These are phyloP conservation scores for Trichoderma sp. DNA, from an alignment of 2,329 filamentous ascomycete genomes.

Conservation along the genomic window DNA sequence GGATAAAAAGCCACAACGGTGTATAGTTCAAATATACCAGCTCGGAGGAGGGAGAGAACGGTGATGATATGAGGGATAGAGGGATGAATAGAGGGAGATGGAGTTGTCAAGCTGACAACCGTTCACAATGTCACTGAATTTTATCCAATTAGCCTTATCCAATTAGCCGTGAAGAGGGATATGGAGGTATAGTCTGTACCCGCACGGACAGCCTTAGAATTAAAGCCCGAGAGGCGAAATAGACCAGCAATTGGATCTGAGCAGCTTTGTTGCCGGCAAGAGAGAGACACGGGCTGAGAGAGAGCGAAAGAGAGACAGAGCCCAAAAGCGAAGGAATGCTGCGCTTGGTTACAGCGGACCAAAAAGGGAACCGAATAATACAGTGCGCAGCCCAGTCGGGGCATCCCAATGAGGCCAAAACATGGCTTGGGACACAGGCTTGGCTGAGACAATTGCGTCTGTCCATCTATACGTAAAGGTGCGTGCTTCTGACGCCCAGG, in stretches of 20 bases:
- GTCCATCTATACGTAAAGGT: background rate
- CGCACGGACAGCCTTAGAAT: background rate
- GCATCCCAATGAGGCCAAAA: background rate
- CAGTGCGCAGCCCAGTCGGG: slow-evolving; percentile 19
- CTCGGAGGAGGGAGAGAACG: background rate
- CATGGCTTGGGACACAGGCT: background rate
- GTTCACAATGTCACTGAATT: background rate
- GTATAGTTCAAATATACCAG: background rate
- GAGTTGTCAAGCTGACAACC: background rate
- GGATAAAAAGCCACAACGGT: background rate
- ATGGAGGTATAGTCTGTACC: background rate
- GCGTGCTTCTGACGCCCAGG: background rate
- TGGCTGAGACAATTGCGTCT: slow-evolving; percentile 16
- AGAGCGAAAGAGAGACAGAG: background rate
- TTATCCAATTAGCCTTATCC: background rate
- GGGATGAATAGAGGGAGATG: slow-evolving; percentile 9
- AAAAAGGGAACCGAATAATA: slow-evolving; percentile 23
- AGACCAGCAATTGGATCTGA: background rate
- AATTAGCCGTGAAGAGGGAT: background rate
- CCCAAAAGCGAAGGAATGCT: slow-evolving; percentile 20
- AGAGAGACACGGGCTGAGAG: slow-evolving; percentile 3
- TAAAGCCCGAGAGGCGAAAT: background rate
- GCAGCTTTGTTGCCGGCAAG: background rate
- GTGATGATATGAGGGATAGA: background rate
- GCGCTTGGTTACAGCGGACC: slow-evolving; percentile 7